Evolutionary conservation across 1,139 yeast species (phyloP), one percentile per base, ranked within the genome.

Genomic region (Yamadazyma dushanensis): DNA sequence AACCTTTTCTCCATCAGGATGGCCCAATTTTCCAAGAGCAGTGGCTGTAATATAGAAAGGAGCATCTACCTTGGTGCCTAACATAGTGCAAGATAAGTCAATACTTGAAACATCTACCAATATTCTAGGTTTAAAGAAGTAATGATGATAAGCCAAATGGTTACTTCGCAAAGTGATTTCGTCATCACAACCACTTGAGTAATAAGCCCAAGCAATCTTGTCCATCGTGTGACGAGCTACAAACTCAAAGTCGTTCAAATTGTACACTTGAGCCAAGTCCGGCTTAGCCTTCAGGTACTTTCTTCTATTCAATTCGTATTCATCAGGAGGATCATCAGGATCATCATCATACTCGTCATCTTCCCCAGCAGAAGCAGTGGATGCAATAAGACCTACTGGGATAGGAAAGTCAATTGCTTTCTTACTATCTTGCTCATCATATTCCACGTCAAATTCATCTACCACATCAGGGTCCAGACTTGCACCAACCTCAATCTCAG

Each of bases 111-210:
- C 95, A 54, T 87, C 90, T 8, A 88, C 86, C 43, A 90, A 67
- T 9, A 89, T 70, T 39, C 77, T 70, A 16, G 97, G 97, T 46
- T 83, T 80, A 70, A 90, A 90, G 64, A 83, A 88, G 35, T 89
- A 74, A 37, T 95, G 72, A 51, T 87, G 96, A 63, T 79, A 90
- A 3, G 96, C 90, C 41, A 81, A 70, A 56, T 89, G 97, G 63
- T 90, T 90, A 54, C 89, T 96, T 46, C 97, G 73, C 56, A 87
- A 59, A 2, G 96, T 76, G 47, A 90, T 79, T 63, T 90, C 97
- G 59, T 90, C 97, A 57, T 90, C 97, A 29, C 95, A 76, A 7
- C 95, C 97, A 25, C 94, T 82, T 2, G 95, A 83, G 57, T 88
- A 90, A 61, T 90, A 90, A 9, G 90, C 92, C 92, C 96, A 86